Conservation (phyloP, 164 flowering plant genomes). For the Macadamia tetraphylla region DNA sequence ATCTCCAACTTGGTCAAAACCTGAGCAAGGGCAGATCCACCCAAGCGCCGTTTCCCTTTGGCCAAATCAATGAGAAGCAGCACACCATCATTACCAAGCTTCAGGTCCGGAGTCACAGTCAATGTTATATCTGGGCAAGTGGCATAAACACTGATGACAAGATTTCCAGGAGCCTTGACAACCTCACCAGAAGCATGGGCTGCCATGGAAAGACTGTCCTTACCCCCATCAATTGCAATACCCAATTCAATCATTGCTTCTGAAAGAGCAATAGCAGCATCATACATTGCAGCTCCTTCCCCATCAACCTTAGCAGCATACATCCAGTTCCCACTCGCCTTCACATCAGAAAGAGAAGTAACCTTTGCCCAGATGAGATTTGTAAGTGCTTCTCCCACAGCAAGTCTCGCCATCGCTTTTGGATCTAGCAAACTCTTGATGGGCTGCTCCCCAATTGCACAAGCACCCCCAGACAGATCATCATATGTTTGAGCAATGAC, state of each 20-base stretch:
- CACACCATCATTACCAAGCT: slow-evolving; percentile 73
- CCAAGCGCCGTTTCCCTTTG: slow-evolving; percentile 77
- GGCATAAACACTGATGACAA: slow-evolving; percentile 79
- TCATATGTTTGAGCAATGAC: slow-evolving; percentile 78
- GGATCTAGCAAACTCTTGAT: slow-evolving; percentile 81
- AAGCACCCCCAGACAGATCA: slow-evolving; percentile 83
- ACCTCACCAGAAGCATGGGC: slow-evolving; percentile 75
- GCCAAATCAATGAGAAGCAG: slow-evolving; percentile 82
- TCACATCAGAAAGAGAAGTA: slow-evolving; percentile 81
- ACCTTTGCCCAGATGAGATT: slow-evolving; percentile 96
- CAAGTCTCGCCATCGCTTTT: slow-evolving; percentile 87
- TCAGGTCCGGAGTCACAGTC: slow-evolving; percentile 90
- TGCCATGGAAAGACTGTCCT: slow-evolving; percentile 98
- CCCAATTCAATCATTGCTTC: slow-evolving; percentile 92
- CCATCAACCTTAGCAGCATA: slow-evolving; percentile 98
- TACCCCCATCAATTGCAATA: slow-evolving; percentile 96
- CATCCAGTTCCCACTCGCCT: slow-evolving; percentile 99
- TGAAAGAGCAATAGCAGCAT: slow-evolving; percentile 80
- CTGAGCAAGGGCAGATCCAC: slow-evolving; percentile 97
- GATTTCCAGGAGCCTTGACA: slow-evolving; percentile 95
- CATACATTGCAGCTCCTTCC: slow-evolving; percentile 95
- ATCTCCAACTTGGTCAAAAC: slow-evolving; percentile 77
- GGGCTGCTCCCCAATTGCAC: slow-evolving; percentile 95
- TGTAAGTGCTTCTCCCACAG: slow-evolving; percentile 95
- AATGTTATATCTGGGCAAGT: slow-evolving; percentile 93